Percentiles rank a stretch among this genome's conserved stretches.
Conservation (phyloP, 1,284 basidiomycete species). For the Sanghuangporus sanghuang region DNA sequence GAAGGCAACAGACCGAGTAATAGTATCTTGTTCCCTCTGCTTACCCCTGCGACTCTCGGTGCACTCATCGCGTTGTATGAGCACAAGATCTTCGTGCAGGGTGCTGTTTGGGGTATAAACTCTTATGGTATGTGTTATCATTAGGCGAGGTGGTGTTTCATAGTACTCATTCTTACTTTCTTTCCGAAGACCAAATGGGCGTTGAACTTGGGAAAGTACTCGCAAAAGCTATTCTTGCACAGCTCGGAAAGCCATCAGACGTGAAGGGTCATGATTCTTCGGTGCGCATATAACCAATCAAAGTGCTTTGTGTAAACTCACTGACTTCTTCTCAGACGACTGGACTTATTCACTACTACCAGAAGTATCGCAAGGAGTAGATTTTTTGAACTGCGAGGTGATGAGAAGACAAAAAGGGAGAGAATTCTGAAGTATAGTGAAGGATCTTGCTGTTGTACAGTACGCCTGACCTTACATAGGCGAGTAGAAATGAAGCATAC, state of each 20-base stretch:
- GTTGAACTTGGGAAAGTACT: constrained; percentile 96
- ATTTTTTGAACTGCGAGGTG: not conserved
- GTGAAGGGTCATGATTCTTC: constrained; percentile 91
- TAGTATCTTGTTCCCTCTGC: constrained; percentile 89
- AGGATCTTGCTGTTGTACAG: too few relatives aligned
- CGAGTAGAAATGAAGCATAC: too few relatives aligned
- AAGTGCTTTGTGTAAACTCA: not conserved
- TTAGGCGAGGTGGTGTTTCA: not conserved
- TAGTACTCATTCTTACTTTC: not conserved
- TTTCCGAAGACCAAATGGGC: constrained; percentile 76
- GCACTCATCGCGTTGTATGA: constrained; percentile 91
- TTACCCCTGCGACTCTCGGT: constrained; percentile 87
- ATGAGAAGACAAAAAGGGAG: too few relatives aligned
- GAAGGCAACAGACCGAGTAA: constrained; percentile 97
- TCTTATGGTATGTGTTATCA: constrained; percentile 71
- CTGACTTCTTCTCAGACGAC: constrained; percentile 58
- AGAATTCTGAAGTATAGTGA: too few relatives aligned
- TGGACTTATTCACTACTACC: constrained; percentile 92
- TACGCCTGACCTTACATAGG: too few relatives aligned
- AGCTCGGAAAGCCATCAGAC: constrained; percentile 77
- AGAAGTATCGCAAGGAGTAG: constrained; percentile 78
- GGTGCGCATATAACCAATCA: constrained; percentile 41
- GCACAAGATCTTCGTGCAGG: constrained; percentile 99
- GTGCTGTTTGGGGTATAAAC: constrained; percentile 97
- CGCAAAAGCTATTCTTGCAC: constrained; percentile 91